These are phyloP conservation scores for Plectranthus barbatus DNA, from an alignment of 257 asterid species.

Conservation along the genomic window DNA sequence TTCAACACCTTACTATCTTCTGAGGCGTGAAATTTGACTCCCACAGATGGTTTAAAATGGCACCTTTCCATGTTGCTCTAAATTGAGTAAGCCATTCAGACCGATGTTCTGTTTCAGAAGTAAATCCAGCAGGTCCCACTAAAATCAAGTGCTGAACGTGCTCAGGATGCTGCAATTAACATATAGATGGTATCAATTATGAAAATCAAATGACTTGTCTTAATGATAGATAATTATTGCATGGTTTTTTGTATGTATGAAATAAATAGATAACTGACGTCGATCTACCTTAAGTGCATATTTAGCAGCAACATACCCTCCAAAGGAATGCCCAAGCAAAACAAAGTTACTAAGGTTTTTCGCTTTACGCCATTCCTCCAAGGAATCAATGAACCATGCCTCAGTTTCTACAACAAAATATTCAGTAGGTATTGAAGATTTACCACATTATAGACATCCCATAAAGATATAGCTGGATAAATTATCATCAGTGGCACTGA, in stretches of 20 bases:
- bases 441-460: neutral
- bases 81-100: slow-evolving; percentile 55
- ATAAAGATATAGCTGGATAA: neutral
- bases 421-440: neutral
- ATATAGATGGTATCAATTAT: slow-evolving; percentile 14
- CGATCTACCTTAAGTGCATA: slow-evolving; percentile 74
- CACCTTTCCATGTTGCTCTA: slow-evolving; percentile 88
- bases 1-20: slow-evolving; percentile 63
- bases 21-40: slow-evolving; percentile 95
- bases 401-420: slow-evolving; percentile 61
- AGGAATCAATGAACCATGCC: slow-evolving; percentile 60
- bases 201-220: neutral
- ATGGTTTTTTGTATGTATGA: neutral
- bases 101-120: slow-evolving; percentile 63
- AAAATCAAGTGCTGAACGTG: slow-evolving; percentile 75
- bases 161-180: slow-evolving; percentile 77
- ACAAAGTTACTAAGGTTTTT: slow-evolving; percentile 77
- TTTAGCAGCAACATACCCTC: slow-evolving; percentile 91
- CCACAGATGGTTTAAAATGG: slow-evolving; percentile 79
- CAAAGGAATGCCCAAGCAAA: slow-evolving; percentile 95
- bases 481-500: neutral
- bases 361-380: slow-evolving; percentile 96
- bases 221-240: neutral
- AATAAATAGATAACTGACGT: neutral
- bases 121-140: slow-evolving; percentile 94